phyloP scores from a whole-genome alignment of 1,139 yeast species.

The Yamadazyma dendronema region DNA sequence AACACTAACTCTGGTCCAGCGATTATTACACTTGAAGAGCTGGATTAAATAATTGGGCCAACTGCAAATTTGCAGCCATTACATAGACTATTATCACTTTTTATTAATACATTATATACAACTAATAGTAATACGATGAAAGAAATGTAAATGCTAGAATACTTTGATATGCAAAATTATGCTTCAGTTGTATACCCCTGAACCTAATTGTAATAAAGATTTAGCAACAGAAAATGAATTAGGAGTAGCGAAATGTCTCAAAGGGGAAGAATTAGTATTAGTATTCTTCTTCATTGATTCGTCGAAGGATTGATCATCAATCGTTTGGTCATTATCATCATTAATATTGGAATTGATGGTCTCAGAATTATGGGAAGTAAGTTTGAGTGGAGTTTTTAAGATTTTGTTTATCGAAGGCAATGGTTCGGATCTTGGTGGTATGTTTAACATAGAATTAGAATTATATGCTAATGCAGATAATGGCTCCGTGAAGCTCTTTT shows the following conservation, averaged over 20 bases:
- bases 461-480: constrained; percentile 13
- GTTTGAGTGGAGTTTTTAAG: constrained; percentile 45
- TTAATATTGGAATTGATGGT: constrained; percentile 17
- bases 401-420: constrained; percentile 46
- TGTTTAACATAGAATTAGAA: constrained; percentile 1
- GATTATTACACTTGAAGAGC: too few relatives aligned
- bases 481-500: constrained; percentile 1
- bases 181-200: constrained; percentile 15
- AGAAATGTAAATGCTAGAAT: constrained; percentile 6
- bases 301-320: constrained; percentile 26
- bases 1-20: too few relatives aligned
- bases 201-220: constrained; percentile 46
- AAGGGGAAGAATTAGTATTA: constrained; percentile 31
- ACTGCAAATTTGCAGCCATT: too few relatives aligned
- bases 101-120: constrained; percentile 5
- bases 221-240: constrained; percentile 50
- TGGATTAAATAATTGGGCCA: too few relatives aligned
- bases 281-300: constrained; percentile 13
- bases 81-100: too few relatives aligned
- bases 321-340: constrained; percentile 32
- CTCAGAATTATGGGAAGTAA: constrained; percentile 23
- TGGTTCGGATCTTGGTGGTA: constrained; percentile 6
- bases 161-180: neutral
- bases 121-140: constrained; percentile 7
- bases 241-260: constrained; percentile 46